Base-by-base conservation (phyloP, 2,329 filamentous ascomycete genomes). In the Aspergillus quadricinctus region DNA sequence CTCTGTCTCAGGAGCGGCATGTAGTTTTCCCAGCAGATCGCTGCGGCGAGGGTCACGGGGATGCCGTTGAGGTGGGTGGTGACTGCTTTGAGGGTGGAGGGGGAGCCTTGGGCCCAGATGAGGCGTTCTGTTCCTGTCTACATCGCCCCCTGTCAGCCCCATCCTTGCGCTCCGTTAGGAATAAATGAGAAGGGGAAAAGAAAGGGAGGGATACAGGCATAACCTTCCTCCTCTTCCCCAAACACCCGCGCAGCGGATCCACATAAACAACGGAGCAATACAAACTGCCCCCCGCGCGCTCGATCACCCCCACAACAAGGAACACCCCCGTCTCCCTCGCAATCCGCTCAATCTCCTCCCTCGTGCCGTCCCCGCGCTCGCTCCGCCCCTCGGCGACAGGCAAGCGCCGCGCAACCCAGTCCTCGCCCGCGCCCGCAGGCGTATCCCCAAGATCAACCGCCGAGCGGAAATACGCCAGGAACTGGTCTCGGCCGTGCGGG, bases 11-110 rank as follows among this genome's bases (percentile, higher is more conserved):
- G 79, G 19, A 97, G 78, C 0, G 92, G 92, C 92, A 96, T 97
- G 76, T 93, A 96, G 72, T 90, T 96, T 73, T 97, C 92, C 92
- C 92, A 97, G 79, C 92, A 96, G 63, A 97, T 95, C 3, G 92
- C 93, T 3, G 89, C 86, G 0, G 88, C 92, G 57, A 97, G 82
- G 55, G 90, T 93, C 58, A 97, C 76, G 61, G 85, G 86, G 2
- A 92, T 83, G 50, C 90, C 91, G 58, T 88, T 87, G 70, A 97
- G 91, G 25, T 80, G 84, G 1, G 91, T 92, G 27, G 85, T 88
- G 1, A 96, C 85, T 3, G 92, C 92, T 60, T 85, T 84, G 28
- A 97, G 81, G 3, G 90, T 94, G 0, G 84, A 83, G 0, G 92
- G 85, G 2, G 86, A 88, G 43, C 92, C 92, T 70, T 96, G 90